Evolutionary conservation across 306 rosid genomes (phyloP).

Genomic region (Chamaecrista fasciculata): DNA sequence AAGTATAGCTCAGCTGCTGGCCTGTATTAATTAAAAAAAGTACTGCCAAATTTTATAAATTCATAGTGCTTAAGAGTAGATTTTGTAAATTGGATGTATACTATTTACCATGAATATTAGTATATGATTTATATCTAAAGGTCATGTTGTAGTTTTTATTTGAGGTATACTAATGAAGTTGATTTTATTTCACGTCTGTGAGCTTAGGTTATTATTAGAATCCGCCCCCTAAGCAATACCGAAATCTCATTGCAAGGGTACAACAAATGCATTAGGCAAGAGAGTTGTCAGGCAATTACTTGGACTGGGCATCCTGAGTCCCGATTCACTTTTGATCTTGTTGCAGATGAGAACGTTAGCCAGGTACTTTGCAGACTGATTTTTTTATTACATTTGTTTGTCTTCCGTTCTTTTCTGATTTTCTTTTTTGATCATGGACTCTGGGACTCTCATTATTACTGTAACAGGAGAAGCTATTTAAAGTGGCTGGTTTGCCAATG

Average conservation of each 20-base stretch:
- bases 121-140: neutral
- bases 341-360: conserved; percentile 93
- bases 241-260: conserved; percentile 89
- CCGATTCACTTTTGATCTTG: conserved; percentile 87
- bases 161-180: conserved; percentile 15
- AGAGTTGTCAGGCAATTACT: conserved; percentile 69
- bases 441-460: conserved; percentile 27
- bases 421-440: conserved; percentile 22
- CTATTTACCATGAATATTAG: neutral
- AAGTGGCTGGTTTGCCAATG: conserved; percentile 95
- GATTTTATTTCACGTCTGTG: conserved; percentile 16
- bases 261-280: conserved; percentile 78
- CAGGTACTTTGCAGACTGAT: conserved; percentile 53
- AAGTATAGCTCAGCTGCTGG: neutral
- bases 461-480: conserved; percentile 83
- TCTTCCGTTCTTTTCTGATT: neutral
- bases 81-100: neutral
- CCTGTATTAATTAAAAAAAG: neutral
- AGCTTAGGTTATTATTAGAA: conserved; percentile 81
- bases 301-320: conserved; percentile 98
- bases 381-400: neutral
- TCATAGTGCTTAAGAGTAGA: neutral
- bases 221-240: conserved; percentile 81
- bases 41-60: neutral
- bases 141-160: neutral